These are phyloP conservation scores for Cicer cuneatum DNA, from an alignment of 306 rosid genomes.

Conservation along the genomic window DNA sequence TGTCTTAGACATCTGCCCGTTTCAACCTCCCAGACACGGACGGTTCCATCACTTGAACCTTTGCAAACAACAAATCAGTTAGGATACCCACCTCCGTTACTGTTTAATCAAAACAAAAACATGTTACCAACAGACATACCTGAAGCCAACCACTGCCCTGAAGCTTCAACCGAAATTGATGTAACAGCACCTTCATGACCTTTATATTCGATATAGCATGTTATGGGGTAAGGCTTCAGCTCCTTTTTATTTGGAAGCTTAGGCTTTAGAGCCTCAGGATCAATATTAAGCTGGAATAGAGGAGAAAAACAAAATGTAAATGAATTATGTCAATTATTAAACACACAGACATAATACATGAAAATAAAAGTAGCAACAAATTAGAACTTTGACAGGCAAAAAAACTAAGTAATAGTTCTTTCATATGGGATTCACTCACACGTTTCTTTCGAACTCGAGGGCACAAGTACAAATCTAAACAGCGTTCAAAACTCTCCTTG, in stretches of 20 bases:
- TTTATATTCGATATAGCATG: slow-evolving; percentile 81
- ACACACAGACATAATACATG: background rate
- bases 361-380: slow-evolving; percentile 4
- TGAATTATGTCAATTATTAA: background rate
- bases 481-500: slow-evolving; percentile 81
- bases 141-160: slow-evolving; percentile 98
- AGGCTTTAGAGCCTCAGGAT: slow-evolving; percentile 93
- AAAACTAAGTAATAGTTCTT: slow-evolving; percentile 21
- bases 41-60: slow-evolving; percentile 94
- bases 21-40: slow-evolving; percentile 93
- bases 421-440: slow-evolving; percentile 57
- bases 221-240: slow-evolving; percentile 83
- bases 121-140: slow-evolving; percentile 56
- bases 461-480: slow-evolving; percentile 89
- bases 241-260: slow-evolving; percentile 86
- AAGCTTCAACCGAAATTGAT: slow-evolving; percentile 76
- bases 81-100: slow-evolving; percentile 31
- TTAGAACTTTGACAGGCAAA: background rate
- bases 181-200: slow-evolving; percentile 88
- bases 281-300: slow-evolving; percentile 74
- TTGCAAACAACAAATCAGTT: slow-evolving; percentile 36
- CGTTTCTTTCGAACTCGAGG: slow-evolving; percentile 89
- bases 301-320: slow-evolving; percentile 22
- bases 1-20: slow-evolving; percentile 84
- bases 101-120: slow-evolving; percentile 29